Evolutionary conservation across 1,284 basidiomycete genomes (phyloP), one percentile per base, ranked within the genome.

Genomic region (Cryptococcus sp.): DNA sequence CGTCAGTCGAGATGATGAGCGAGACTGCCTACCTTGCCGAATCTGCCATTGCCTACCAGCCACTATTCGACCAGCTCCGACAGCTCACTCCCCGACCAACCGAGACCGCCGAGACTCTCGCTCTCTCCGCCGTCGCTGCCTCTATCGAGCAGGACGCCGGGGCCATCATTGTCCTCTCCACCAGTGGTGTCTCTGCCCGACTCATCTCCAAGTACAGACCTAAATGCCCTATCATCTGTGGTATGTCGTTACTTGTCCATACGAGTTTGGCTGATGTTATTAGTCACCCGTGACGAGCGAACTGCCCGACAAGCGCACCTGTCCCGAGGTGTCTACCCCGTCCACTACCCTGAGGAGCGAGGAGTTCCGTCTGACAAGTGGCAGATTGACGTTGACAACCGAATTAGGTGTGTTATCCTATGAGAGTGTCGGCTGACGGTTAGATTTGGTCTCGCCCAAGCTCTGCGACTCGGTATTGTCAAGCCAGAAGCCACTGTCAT

Each of bases 191-290:
- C 79, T 97, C 95, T 57, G 93, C 96, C 36, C 90, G 96, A 63
- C 83, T 98, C 62, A 83, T 98, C 69, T 94, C 92, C 78, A 98
- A 98, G 81, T 99, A 97, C 81, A 85, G 93, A 62, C 96, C 96
- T 42, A 80, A 82, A 59, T 89, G 92, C 64, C 96, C 96, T 52
- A 98, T 98, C 78, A 87, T 97, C 79, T 91, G 89, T 60, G 88
- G 89, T 90, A 69, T 55, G 83, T 66, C 15, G 11, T 14, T 43
- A n/a, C 14, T 10, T 4, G 15, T 35, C 41, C 32, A 37, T 11
- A 52, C 53, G 53, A 31, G 52, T 43, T 45, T 36, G 10, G n/a
- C 35, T 48, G 34, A 42, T 36, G 13, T 31, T 45, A 41, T 7
- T 71, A 90, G 92, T 99, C 57, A 98, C 96, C 56, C 90, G 96